Conservation (phyloP, 148 eudicot species). For the Camellia sinensis region DNA sequence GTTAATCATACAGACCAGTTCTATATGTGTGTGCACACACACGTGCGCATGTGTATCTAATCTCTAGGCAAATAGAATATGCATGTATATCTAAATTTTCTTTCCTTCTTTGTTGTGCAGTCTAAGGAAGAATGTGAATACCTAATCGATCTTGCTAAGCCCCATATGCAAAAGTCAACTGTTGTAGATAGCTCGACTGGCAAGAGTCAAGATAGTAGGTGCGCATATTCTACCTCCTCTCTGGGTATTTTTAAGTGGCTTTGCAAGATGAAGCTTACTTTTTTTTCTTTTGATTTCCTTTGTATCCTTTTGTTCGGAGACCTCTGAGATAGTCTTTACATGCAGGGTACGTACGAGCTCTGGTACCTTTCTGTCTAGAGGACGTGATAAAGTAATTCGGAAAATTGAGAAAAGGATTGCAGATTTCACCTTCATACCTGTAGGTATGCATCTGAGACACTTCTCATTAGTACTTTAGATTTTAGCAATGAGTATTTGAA, state of each 20-base stretch:
- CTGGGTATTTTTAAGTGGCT: slow-evolving; percentile 1
- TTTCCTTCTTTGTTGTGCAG: slow-evolving; percentile 30
- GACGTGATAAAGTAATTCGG: slow-evolving; percentile 65
- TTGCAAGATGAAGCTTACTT: slow-evolving; percentile 7
- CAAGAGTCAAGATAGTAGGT: slow-evolving; percentile 89
- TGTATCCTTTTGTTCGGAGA: not conserved
- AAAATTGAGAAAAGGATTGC: slow-evolving; percentile 85
- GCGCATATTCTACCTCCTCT: slow-evolving; percentile 20
- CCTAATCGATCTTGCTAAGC: slow-evolving; percentile 79
- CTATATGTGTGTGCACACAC: not conserved
- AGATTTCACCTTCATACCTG: slow-evolving; percentile 86
- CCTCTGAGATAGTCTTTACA: slow-evolving; percentile 4
- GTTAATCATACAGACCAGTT: not conserved
- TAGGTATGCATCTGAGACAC: slow-evolving; percentile 47
- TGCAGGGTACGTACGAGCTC: slow-evolving; percentile 92
- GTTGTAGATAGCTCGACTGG: slow-evolving; percentile 88
- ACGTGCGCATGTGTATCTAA: not conserved
- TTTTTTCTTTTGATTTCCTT: not conserved
- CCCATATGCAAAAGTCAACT: slow-evolving; percentile 82
- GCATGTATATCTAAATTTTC: not conserved
- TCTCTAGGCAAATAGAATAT: not conserved
- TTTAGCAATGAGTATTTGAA: not conserved
- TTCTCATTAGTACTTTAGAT: not conserved
- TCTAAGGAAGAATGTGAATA: slow-evolving; percentile 87
- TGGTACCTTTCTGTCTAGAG: slow-evolving; percentile 82